These are phyloP conservation scores for Nicotiana undulata DNA, from an alignment of 257 asterid genomes.

Conservation along the genomic window DNA sequence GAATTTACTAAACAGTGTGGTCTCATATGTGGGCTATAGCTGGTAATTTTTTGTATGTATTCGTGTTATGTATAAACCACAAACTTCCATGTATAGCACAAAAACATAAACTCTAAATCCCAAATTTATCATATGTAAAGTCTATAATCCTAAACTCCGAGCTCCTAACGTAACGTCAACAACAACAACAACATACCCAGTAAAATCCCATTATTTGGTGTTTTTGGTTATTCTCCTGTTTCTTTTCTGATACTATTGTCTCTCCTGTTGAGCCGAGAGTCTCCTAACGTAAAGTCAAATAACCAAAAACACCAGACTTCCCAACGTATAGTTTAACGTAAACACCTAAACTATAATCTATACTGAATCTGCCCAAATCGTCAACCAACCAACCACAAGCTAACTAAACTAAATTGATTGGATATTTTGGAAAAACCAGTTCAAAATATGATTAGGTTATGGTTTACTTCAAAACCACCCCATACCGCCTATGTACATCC, in stretches of 20 bases:
- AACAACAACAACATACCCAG: no score
- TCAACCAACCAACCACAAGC: not conserved
- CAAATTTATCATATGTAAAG: not conserved
- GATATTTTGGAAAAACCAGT: not conserved
- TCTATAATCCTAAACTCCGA: not conserved
- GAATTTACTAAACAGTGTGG: not conserved
- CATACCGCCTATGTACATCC: not conserved
- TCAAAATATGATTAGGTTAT: not conserved
- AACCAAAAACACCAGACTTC: not conserved
- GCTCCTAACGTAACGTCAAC: no score
- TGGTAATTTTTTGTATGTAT: not conserved
- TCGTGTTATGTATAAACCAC: not conserved
- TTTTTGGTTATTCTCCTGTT: no score
- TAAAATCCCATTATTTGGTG: no score
- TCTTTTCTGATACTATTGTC: no score
- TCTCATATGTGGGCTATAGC: not conserved
- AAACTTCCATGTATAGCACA: not conserved
- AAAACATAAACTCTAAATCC: not conserved
- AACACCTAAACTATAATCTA: not conserved
- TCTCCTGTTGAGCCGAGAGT: no score
- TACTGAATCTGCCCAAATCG: not conserved
- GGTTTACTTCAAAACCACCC: not conserved
- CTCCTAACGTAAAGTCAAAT: no score
- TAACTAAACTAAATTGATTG: not conserved
- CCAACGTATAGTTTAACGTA: not conserved